phyloP scores from a whole-genome alignment of 2,329 filamentous ascomycete genomes.

The Ilyonectria robusta region DNA sequence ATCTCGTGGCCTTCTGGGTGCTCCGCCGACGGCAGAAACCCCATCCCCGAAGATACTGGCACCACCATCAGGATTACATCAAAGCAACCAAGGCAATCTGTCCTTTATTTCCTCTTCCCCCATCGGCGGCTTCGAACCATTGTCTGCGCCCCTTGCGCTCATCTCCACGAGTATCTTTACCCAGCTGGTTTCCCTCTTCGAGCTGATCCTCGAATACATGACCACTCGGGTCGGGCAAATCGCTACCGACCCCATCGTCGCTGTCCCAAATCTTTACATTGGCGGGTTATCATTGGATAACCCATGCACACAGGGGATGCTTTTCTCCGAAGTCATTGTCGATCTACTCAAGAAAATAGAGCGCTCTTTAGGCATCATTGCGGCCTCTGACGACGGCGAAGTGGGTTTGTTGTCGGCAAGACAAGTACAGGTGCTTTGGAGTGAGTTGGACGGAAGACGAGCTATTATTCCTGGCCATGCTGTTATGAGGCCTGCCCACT shows the following conservation, averaged over 20 bases:
- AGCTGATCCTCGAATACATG: background rate
- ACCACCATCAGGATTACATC: background rate
- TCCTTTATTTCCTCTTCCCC: background rate
- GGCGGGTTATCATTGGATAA: background rate
- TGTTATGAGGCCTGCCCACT: background rate
- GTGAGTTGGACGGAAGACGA: constrained; percentile 2
- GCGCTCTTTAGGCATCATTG: background rate
- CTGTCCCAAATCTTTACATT: background rate
- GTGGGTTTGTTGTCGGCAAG: background rate
- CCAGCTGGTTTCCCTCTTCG: background rate
- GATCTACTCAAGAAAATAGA: background rate
- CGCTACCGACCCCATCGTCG: background rate
- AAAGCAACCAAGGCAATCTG: background rate
- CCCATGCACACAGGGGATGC: background rate
- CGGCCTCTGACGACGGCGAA: background rate
- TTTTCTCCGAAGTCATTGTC: background rate
- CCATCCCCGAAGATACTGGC: background rate
- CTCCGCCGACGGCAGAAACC: background rate
- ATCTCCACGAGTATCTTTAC: background rate
- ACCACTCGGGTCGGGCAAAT: background rate
- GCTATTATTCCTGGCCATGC: constrained; percentile 1
- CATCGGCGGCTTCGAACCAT: background rate
- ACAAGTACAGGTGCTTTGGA: background rate
- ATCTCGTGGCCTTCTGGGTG: background rate
- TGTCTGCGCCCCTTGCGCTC: background rate